Evolutionary conservation across 2,329 filamentous ascomycete genomes (phyloP), one percentile per base, ranked within the genome.

Genomic region (Clathrospora elynae): DNA sequence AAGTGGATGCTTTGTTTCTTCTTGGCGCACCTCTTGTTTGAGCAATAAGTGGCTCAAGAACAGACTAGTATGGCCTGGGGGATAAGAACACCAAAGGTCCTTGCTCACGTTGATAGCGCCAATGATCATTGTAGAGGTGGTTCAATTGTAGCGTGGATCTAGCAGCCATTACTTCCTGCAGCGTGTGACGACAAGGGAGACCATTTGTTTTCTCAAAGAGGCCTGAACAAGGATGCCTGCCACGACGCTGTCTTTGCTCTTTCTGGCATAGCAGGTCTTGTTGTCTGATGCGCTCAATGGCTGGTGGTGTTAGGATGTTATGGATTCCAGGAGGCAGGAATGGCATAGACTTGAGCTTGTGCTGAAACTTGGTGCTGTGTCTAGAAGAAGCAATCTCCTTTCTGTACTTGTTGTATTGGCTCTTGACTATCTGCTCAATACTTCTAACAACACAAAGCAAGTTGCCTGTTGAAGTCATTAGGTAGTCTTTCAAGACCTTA

Each of bases 251-350:
- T 12, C 24, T 23, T 13, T 42, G 38, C 37, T 50, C 47, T 35
- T 51, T 46, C 43, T 46, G 38, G 38, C 38, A 35, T 3, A 51
- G 35, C 7, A 51, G 23, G 19, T 51, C 38, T 23, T 46, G 32
- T 51, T 51, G 42, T 24, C 35, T 46, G 14, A 51, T 46, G 12
- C 42, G 42, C 42, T 47, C 39, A 17, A 47, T 51, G 0, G 47
- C 42, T 26, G 39, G 42, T 8, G 39, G 47, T 8, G 47, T 51
- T 1, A 51, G 30, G 14, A 50, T 18, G 28, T 50, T 16, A 18
- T 50, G 35, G 31, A 43, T 50, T 1, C 47, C 31, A 30, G 31
- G 24, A 39, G 47, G 42, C 6, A 50, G 38, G 18, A 50, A 50
- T 0, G 30, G 47, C 31, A 50, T 36, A 11, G 34, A 32, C 22